These are phyloP conservation scores for Podila epicladia DNA, from an alignment of 192 early-diverging fungal species.

Conservation along the genomic window DNA sequence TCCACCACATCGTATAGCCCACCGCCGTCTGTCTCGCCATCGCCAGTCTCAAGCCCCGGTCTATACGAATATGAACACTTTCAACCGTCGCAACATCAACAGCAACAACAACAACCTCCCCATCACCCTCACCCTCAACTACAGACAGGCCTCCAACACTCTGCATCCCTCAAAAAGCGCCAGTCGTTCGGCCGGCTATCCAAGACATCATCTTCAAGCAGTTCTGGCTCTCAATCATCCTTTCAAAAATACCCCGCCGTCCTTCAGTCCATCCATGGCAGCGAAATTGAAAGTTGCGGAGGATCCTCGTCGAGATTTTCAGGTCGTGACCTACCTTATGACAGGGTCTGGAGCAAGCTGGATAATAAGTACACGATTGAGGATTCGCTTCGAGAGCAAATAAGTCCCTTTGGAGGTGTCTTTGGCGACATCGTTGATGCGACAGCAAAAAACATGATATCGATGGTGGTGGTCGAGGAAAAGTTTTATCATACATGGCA, in stretches of 20 bases:
- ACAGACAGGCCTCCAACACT: neutral
- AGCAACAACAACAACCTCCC: neutral
- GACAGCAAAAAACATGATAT: slow-evolving; percentile 28
- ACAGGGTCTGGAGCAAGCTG: slow-evolving; percentile 26
- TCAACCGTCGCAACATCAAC: neutral
- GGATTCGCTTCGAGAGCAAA: slow-evolving; percentile 29
- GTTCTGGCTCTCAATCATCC: slow-evolving; percentile 9
- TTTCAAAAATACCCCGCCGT: slow-evolving; percentile 26
- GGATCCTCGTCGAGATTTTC: neutral
- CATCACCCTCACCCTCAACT: neutral
- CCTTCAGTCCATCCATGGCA: neutral
- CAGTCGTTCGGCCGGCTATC: slow-evolving; percentile 31
- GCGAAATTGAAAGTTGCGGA: neutral
- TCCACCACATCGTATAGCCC: slow-evolving; percentile 23
- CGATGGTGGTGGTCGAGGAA: slow-evolving; percentile 30
- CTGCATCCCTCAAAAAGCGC: slow-evolving; percentile 12
- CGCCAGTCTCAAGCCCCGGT: neutral
- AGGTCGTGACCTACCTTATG: slow-evolving; percentile 3
- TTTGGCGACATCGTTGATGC: slow-evolving; percentile 37
- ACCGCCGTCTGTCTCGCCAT: slow-evolving; percentile 5
- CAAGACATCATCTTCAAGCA: slow-evolving; percentile 10
- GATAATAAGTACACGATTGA: slow-evolving; percentile 24
- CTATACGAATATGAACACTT: neutral
- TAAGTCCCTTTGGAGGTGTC: slow-evolving; percentile 22
- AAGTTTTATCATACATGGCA: slow-evolving; percentile 47